Percentiles rank a stretch among this genome's conserved stretches.
Conservation (phyloP, 2,329 filamentous ascomycete genomes). For the Rasamsonia emersonii region DNA sequence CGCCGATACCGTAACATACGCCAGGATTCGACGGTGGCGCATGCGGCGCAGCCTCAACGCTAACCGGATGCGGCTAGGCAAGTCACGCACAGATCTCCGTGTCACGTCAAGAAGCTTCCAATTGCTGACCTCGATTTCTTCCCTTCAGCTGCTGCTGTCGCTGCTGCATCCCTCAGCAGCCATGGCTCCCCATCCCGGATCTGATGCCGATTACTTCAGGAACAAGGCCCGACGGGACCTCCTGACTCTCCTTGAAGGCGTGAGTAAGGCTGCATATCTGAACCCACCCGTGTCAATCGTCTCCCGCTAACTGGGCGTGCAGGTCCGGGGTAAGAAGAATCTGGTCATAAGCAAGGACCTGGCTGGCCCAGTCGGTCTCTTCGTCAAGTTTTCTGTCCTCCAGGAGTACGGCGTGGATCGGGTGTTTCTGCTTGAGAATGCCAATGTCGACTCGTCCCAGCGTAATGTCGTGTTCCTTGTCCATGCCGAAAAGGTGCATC, state of each 20-base stretch:
- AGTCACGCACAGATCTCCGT: too few species aligned
- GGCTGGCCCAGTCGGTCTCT: slow-evolving; percentile 78
- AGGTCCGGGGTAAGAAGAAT: slow-evolving; percentile 99
- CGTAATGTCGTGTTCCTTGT: slow-evolving; percentile 92
- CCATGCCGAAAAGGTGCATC: slow-evolving; percentile 76
- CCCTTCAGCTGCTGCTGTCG: too few species aligned
- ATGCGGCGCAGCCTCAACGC: too few species aligned
- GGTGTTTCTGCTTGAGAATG: slow-evolving; percentile 92
- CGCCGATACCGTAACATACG: too few species aligned
- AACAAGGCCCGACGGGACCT: slow-evolving; percentile 72
- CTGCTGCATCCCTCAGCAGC: slow-evolving; percentile 13
- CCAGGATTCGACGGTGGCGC: too few species aligned
- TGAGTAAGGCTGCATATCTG: slow-evolving; percentile 57
- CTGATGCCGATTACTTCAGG: slow-evolving; percentile 39
- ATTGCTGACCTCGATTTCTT: too few species aligned
- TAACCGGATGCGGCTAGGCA: too few species aligned
- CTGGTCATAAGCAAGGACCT: slow-evolving; percentile 85
- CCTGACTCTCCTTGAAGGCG: slow-evolving; percentile 83
- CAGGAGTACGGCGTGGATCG: slow-evolving; percentile 98
- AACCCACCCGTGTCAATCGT: slow-evolving; percentile 16
- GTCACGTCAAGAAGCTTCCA: too few species aligned
- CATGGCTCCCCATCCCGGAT: slow-evolving; percentile 36
- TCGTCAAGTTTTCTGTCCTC: slow-evolving; percentile 90
- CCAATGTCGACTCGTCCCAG: slow-evolving; percentile 89
- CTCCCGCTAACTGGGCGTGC: slow-evolving; percentile 21